These are phyloP conservation scores for Brassica napus DNA, from an alignment of 345 rosid genomes.

Conservation along the genomic window Da-Ae NC_063452.1:11534001-11534500, in stretches of 20 bases:
- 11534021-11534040: conserved; percentile 31
- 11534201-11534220: conserved; percentile 98
- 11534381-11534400: conserved; percentile 77
- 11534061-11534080: conserved; percentile 5
- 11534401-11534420: conserved; percentile 92
- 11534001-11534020: conserved; percentile 13
- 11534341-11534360: conserved; percentile 99
- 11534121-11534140: conserved; percentile 65
- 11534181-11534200: conserved; percentile 97
- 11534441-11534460: conserved; percentile 93
- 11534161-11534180: conserved; percentile 72
- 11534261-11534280: conserved; percentile 91
- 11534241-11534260: conserved; percentile 88
- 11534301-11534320: conserved; percentile 84
- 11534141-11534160: conserved; percentile 94
- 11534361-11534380: conserved; percentile 91
- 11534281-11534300: conserved; percentile 98
- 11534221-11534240: conserved; percentile 91
- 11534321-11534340: conserved; percentile 98
- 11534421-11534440: conserved; percentile 97
- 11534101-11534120: background rate
- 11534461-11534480: conserved; percentile 98
- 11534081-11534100: background rate
- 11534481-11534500: conserved; percentile 90
- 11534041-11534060: conserved; percentile 33